Evolutionary conservation across 352 stramenopile species (phyloP).

Genomic region (Phytophthora cajani): DNA sequence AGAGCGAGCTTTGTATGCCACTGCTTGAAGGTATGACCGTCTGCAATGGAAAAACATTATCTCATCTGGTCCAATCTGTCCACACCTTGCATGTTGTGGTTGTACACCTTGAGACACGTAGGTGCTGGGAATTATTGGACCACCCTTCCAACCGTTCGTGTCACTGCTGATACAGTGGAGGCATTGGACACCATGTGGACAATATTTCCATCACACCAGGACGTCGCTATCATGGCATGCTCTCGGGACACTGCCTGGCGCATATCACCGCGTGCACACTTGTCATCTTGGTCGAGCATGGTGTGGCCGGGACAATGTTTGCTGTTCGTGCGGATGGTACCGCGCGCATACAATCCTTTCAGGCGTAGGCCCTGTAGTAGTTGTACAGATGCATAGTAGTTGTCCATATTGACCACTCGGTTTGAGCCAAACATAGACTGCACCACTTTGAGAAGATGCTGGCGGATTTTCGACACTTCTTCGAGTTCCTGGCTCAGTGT

Average conservation of each 20-base stretch:
- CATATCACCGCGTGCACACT: too few relatives aligned
- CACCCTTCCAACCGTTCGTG: slow-evolving; percentile 5
- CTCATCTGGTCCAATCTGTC: slow-evolving; percentile 42
- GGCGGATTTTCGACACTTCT: slow-evolving; percentile 4
- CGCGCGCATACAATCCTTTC: neutral
- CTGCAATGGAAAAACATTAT: slow-evolving; percentile 26
- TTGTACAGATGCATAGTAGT: slow-evolving; percentile 18
- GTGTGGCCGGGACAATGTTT: too few relatives aligned
- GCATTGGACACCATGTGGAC: slow-evolving; percentile 1
- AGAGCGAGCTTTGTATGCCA: slow-evolving; percentile 37
- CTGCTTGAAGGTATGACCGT: slow-evolving; percentile 26
- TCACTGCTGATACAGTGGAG: neutral
- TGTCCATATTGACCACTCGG: slow-evolving; percentile 11
- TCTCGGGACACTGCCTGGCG: too few relatives aligned
- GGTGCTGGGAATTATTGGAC: slow-evolving; percentile 20
- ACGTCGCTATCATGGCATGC: slow-evolving; percentile 1
- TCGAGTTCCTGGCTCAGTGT: slow-evolving; percentile 6
- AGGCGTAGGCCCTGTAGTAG: slow-evolving; percentile 3
- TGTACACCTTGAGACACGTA: slow-evolving; percentile 33
- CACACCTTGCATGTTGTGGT: slow-evolving; percentile 40
- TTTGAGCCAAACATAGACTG: neutral
- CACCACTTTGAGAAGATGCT: slow-evolving; percentile 20
- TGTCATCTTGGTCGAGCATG: too few relatives aligned
- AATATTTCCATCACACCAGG: too few relatives aligned
- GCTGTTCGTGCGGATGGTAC: too few relatives aligned